Evolutionary conservation across 768 basidiomycete genomes (phyloP).

Genomic region (Mycena olivaceomarginata): DNA sequence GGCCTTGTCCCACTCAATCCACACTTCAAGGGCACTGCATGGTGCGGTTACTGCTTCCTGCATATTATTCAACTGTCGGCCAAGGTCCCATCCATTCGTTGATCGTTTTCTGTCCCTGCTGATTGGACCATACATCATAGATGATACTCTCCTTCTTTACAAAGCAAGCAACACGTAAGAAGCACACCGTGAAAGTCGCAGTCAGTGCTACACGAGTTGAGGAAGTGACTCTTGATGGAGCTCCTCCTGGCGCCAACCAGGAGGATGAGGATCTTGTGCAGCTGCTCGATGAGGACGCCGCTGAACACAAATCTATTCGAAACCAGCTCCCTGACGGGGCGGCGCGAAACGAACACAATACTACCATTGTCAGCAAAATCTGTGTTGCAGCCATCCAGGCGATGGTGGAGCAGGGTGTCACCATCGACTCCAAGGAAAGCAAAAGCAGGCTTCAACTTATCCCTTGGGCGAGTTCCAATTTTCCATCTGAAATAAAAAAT

Average conservation of each 20-base stretch:
- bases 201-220: constrained; percentile 7
- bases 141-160: constrained; percentile 20
- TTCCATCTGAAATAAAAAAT: neutral
- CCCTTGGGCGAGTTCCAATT: constrained; percentile 14
- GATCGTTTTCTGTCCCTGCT: constrained; percentile 7
- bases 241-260: constrained; percentile 8
- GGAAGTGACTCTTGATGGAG: constrained; percentile 20
- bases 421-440: constrained; percentile 5
- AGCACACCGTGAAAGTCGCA: constrained; percentile 19
- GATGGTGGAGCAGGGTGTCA: constrained; percentile 14
- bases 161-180: constrained; percentile 14
- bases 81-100: constrained; percentile 15
- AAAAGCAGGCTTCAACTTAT: constrained; percentile 21
- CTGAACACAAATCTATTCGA: constrained; percentile 19
- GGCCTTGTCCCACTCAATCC: neutral
- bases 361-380: constrained; percentile 19
- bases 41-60: constrained; percentile 29
- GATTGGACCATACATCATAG: neutral
- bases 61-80: constrained; percentile 22
- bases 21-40: constrained; percentile 22
- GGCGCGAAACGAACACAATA: constrained; percentile 15
- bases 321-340: constrained; percentile 17
- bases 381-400: constrained; percentile 20
- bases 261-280: constrained; percentile 15
- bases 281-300: constrained; percentile 24